Conservation (phyloP, 2,329 filamentous ascomycete genomes). For the Fusarium pininemorale region DNA sequence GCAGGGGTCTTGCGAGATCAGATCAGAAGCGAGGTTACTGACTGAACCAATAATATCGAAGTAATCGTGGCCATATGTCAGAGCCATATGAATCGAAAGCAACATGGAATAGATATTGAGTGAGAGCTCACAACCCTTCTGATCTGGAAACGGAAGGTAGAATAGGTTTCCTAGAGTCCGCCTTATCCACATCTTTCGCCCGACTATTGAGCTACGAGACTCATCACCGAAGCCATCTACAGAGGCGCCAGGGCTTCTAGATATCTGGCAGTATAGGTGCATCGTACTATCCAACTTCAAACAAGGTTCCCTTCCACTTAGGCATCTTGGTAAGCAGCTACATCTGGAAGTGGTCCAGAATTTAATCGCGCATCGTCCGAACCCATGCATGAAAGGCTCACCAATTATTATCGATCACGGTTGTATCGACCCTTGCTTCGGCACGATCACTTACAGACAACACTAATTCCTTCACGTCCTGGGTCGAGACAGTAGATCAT, state of each 20-base stretch:
- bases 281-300: neutral
- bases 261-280: neutral
- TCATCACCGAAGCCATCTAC: neutral
- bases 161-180: neutral
- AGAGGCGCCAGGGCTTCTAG: neutral
- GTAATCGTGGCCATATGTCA: neutral
- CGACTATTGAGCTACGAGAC: too few species aligned
- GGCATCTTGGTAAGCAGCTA: neutral
- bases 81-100: rapidly evolving
- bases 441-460: neutral
- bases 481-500: neutral
- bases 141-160: neutral
- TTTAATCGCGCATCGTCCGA: neutral
- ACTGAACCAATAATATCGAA: neutral
- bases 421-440: neutral
- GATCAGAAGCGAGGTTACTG: neutral
- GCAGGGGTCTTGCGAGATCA: rapidly evolving
- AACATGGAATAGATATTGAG: neutral
- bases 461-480: neutral
- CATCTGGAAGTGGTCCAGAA: neutral
- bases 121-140: neutral
- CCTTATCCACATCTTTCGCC: neutral
- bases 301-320: rapidly evolving
- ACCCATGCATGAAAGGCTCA: neutral
- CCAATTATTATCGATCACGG: neutral